These are phyloP conservation scores for Breviolum minutum DNA, from an alignment of 73 alveolate species.

Conservation along the genomic window DNA sequence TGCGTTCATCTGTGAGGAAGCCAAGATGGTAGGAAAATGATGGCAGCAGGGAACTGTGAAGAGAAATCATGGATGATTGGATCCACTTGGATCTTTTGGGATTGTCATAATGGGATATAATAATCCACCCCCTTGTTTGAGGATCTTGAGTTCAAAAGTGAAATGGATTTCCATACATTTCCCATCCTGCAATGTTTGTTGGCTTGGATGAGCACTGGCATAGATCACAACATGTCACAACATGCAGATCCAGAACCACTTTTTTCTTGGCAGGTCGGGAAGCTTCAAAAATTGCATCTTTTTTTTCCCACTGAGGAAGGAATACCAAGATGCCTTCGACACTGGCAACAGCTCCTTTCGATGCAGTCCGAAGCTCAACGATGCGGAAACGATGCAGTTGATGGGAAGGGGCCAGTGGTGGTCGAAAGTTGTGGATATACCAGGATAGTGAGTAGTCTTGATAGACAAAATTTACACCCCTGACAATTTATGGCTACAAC, in stretches of 20 bases:
- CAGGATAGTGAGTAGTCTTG: no score
- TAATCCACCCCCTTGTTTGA: not conserved
- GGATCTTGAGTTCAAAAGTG: no score
- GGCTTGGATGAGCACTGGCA: no score
- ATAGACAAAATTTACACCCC: no score
- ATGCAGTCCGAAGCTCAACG: conserved; percentile 34
- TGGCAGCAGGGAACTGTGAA: no score
- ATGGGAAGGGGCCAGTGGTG: not conserved
- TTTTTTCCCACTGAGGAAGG: not conserved
- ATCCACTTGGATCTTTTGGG: no score
- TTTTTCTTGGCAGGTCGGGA: not conserved
- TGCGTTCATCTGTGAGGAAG: conserved; percentile 43
- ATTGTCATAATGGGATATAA: no score
- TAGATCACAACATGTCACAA: not conserved
- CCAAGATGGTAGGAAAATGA: not conserved
- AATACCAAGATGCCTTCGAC: conserved; percentile 84
- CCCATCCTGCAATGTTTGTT: no score
- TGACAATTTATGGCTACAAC: no score
- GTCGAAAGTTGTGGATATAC: not conserved
- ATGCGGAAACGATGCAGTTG: not conserved
- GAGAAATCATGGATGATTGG: not conserved
- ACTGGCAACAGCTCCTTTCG: conserved; percentile 86
- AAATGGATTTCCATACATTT: no score
- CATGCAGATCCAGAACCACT: not conserved
- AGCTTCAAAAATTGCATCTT: not conserved